Conservation (phyloP, 352 stramenopile species). For the Phytophthora pinifolia region DNA sequence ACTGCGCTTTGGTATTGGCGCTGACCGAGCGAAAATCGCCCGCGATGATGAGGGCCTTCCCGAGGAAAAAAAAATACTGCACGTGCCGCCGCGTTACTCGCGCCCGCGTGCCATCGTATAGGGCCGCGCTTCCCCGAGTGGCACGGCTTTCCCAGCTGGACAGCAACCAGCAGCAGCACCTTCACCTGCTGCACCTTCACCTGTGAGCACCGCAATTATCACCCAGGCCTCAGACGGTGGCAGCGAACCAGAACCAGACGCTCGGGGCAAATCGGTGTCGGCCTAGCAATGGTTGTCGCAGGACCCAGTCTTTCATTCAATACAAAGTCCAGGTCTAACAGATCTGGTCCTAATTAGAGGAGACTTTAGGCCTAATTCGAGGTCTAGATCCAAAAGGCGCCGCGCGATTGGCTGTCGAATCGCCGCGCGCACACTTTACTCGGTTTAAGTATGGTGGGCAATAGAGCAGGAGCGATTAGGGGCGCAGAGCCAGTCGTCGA, state of each 20-base stretch:
- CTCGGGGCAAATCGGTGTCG: no score
- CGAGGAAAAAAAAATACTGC: conserved; percentile 30
- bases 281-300: conserved; percentile 12
- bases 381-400: conserved; percentile 1
- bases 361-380: conserved; percentile 3
- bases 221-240: conserved; percentile 19
- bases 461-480: conserved; percentile 30
- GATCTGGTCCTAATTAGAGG: background rate
- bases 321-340: background rate
- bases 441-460: conserved; percentile 9
- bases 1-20: background rate
- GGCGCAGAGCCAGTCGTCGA: conserved; percentile 26
- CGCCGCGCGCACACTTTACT: conserved; percentile 2
- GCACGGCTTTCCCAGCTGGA: conserved; percentile 34
- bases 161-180: conserved; percentile 11
- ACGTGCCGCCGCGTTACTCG: conserved; percentile 31
- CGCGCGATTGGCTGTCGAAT: conserved; percentile 8
- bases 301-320: conserved; percentile 6
- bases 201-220: no score
- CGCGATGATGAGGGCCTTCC: conserved; percentile 15
- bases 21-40: conserved; percentile 9
- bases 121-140: conserved; percentile 17
- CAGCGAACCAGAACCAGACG: conserved; percentile 13
- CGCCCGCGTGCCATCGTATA: conserved; percentile 33
- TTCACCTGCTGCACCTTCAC: no score